Base-by-base conservation (phyloP, 2,329 filamentous ascomycete species). In the Paracoccidioides brasiliensis region DNA sequence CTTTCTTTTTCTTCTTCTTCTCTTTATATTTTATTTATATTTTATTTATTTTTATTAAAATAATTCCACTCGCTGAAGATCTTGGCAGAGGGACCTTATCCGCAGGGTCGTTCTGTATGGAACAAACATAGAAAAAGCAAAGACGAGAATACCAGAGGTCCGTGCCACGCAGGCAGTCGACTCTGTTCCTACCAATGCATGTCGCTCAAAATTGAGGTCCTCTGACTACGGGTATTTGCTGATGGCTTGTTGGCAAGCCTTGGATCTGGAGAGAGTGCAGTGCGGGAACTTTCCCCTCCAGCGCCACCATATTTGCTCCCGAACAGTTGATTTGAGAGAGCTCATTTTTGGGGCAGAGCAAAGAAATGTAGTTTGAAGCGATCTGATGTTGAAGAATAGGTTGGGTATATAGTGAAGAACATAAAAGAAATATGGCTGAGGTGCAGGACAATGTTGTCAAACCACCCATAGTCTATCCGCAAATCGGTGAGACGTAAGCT, bases 201-300 rank as follows among this genome's bases (percentile, higher is more conserved):
- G 10, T 14, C 10, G 15, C 6, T 5, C 48, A 51, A 35, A 12
- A 14, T 40, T n/a, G n/a, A 28, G 49, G 49, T 40, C 49, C 37
- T 41, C 37, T 41, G 49, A 51, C 49, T 15, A 40, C 49, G 49
- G 49, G 35, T 51, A 51, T 32, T 51, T 51, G 49, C 49, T 41
- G 37, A 37, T 41, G 49, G 49, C 48, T 51, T 51, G 49, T 15
- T 41, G 35, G n/a, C 10, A 28, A 33, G 33, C 3, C 35, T 22
- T 14, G 49, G 35, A 38, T 40, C 35, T n/a, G 10, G 35, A 41
- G 49, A 41, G 32, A 9, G 30, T 14, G 37, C 35, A 14, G 32
- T 35, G 45, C 45, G 32, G 45, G 14, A 45, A 45, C 43, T 37
- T 15, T 37, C 15, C 14, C 35, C n/a, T 49, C 35, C 42, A 44